These are phyloP conservation scores for Babesia microti DNA, from an alignment of 169 alveolate genomes.

Conservation along the genomic window DNA sequence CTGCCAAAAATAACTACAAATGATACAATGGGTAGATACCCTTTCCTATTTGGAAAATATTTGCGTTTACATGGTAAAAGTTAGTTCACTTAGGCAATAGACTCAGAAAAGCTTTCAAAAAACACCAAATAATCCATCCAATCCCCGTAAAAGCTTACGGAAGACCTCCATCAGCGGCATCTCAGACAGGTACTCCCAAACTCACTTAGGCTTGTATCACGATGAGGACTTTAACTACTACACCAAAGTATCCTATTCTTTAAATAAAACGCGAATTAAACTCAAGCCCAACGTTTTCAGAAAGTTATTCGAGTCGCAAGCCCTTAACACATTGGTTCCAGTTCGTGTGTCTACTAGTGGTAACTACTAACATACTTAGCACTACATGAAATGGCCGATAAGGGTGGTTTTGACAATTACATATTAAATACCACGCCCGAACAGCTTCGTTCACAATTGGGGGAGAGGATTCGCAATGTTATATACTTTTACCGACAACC, in stretches of 20 bases:
- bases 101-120: slow-evolving; percentile 62
- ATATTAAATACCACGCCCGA: slow-evolving; percentile 73
- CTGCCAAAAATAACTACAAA: background rate
- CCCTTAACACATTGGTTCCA: slow-evolving; percentile 61
- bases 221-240: slow-evolving; percentile 75
- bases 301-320: slow-evolving; percentile 51
- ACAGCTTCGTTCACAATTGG: slow-evolving; percentile 70
- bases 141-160: slow-evolving; percentile 81
- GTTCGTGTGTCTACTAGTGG: slow-evolving; percentile 68
- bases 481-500: slow-evolving; percentile 60
- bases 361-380: slow-evolving; percentile 20
- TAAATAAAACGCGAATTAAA: slow-evolving; percentile 57
- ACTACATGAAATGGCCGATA: slow-evolving; percentile 72
- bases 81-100: slow-evolving; percentile 12
- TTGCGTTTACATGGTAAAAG: slow-evolving; percentile 55
- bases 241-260: slow-evolving; percentile 65
- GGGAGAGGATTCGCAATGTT: slow-evolving; percentile 66
- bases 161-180: slow-evolving; percentile 74
- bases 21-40: slow-evolving; percentile 48
- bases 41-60: slow-evolving; percentile 59
- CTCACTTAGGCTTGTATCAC: slow-evolving; percentile 55
- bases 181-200: slow-evolving; percentile 58
- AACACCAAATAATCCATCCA: slow-evolving; percentile 65
- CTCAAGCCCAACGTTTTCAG: slow-evolving; percentile 60
- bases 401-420: slow-evolving; percentile 76